Conservation (phyloP, 2,329 filamentous ascomycete species). For the Monosporascus sp. region DNA sequence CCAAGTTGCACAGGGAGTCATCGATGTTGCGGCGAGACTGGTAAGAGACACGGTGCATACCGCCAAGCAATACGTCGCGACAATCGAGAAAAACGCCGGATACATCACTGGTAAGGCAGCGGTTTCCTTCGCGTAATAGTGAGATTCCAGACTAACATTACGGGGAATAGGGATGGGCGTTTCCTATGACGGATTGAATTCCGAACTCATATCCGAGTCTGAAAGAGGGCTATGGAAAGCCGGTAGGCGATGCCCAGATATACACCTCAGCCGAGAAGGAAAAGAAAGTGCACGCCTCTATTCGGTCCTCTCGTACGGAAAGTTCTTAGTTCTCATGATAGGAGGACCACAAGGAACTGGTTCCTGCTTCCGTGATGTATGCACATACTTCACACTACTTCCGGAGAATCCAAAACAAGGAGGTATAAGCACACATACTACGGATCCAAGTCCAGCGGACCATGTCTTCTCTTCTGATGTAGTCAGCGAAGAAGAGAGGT, state of each 20-base stretch:
- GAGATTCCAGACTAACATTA: neutral
- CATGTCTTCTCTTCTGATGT: slow-evolving; percentile 26
- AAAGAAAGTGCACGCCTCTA: slow-evolving; percentile 25
- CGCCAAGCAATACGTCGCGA: slow-evolving; percentile 40
- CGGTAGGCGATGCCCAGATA: slow-evolving; percentile 33
- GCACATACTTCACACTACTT: slow-evolving; percentile 8
- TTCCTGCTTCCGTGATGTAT: slow-evolving; percentile 3
- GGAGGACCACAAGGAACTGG: slow-evolving; percentile 2
- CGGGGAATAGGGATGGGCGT: slow-evolving; percentile 35
- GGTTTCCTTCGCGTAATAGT: neutral
- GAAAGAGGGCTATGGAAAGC: slow-evolving; percentile 32
- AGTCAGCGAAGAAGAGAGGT: slow-evolving; percentile 20
- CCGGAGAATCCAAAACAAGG: neutral
- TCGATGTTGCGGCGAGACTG: slow-evolving; percentile 40
- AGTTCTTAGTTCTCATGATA: slow-evolving; percentile 23
- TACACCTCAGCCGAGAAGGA: slow-evolving; percentile 18
- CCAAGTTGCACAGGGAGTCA: slow-evolving; percentile 37
- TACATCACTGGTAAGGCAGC: slow-evolving; percentile 38
- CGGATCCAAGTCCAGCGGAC: slow-evolving; percentile 5
- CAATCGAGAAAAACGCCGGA: slow-evolving; percentile 42
- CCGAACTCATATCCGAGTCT: slow-evolving; percentile 29
- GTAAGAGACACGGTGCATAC: slow-evolving; percentile 39
- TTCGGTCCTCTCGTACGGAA: slow-evolving; percentile 26
- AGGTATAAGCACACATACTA: slow-evolving; percentile 4
- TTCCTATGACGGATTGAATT: slow-evolving; percentile 30